Conservation (phyloP, 2,329 filamentous ascomycete genomes). For the Penicillium hesseltinei region DNA sequence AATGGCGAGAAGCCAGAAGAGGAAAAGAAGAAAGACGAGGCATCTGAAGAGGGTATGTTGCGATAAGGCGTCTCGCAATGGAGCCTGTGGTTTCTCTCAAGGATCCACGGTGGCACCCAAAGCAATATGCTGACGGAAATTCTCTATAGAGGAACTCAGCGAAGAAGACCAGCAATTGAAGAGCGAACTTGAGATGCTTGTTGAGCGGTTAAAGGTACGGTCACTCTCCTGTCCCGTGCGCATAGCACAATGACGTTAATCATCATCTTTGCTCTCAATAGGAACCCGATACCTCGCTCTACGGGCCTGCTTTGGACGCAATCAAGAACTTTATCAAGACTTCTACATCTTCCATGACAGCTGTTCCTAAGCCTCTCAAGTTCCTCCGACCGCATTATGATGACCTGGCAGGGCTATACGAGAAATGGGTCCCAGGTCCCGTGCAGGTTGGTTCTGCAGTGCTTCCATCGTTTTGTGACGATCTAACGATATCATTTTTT, state of each 20-base stretch:
- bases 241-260: conserved; percentile 28
- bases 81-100: conserved; percentile 13
- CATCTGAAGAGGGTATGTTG: conserved; percentile 57
- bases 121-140: conserved; percentile 23
- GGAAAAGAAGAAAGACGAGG: conserved; percentile 72
- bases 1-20: conserved; percentile 71
- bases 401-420: conserved; percentile 80
- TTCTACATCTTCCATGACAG: conserved; percentile 98
- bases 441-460: conserved; percentile 65
- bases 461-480: neutral
- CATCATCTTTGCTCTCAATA: conserved; percentile 39
- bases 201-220: conserved; percentile 83
- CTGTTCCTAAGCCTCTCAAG: conserved; percentile 96
- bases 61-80: conserved; percentile 6
- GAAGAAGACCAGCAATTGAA: conserved; percentile 99
- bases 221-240: conserved; percentile 2
- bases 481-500: conserved; percentile 11
- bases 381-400: conserved; percentile 97
- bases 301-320: conserved; percentile 87
- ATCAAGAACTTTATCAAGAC: conserved; percentile 99
- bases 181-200: conserved; percentile 95
- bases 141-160: conserved; percentile 77
- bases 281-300: conserved; percentile 84
- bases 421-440: conserved; percentile 78
- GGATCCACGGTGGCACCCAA: conserved; percentile 26